Evolutionary conservation across 768 basidiomycete genomes (phyloP).

Genomic region (Phanerochaete sordida): DNA sequence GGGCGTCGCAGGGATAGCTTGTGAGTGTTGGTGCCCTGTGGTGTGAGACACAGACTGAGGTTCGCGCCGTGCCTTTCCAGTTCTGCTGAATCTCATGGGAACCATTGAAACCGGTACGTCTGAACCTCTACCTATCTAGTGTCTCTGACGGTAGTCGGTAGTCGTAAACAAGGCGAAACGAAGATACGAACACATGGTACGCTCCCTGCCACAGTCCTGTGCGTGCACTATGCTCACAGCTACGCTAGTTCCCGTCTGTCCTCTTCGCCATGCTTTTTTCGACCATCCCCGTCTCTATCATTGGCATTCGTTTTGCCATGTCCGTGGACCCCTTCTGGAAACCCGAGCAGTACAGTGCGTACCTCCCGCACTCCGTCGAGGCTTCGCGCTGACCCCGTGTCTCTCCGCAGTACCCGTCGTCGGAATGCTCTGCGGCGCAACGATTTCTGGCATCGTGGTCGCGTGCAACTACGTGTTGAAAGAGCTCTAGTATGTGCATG

Average conservation of each 20-base stretch:
- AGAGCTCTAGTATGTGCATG: constrained; percentile 63
- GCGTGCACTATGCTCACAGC: not conserved
- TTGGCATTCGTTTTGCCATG: constrained; percentile 78
- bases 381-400: not conserved
- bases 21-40: constrained; percentile 39
- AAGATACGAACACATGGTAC: constrained; percentile 72
- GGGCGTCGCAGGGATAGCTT: constrained; percentile 69
- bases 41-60: not conserved
- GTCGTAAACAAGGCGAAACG: constrained; percentile 78
- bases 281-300: constrained; percentile 47
- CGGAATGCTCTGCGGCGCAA: constrained; percentile 83
- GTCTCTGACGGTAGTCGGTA: constrained; percentile 20
- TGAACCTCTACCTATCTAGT: not conserved
- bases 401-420: constrained; percentile 63
- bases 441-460: constrained; percentile 74
- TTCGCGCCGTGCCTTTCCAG: constrained; percentile 27
- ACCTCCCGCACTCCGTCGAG: not conserved
- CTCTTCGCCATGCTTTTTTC: constrained; percentile 8
- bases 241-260: constrained; percentile 8
- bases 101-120: constrained; percentile 70
- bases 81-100: constrained; percentile 70
- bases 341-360: constrained; percentile 75
- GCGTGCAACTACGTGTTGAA: constrained; percentile 67
- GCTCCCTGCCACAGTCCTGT: constrained; percentile 43
- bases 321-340: constrained; percentile 75